Conservation (phyloP, 305 asterid species). For the Fraxinus latifolia region DNA sequence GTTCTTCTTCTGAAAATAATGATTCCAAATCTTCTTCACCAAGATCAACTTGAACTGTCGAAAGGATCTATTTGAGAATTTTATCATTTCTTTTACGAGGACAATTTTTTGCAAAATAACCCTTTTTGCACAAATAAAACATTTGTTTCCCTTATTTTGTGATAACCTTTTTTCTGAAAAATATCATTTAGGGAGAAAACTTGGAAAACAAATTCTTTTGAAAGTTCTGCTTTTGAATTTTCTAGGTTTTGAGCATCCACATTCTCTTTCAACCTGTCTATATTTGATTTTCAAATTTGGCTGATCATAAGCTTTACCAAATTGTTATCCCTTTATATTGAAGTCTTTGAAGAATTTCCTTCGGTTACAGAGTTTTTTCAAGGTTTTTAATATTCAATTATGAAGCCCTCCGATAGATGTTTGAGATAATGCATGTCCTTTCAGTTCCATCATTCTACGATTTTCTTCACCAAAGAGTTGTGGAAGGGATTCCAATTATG, state of each 20-base stretch:
- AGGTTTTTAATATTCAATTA: too few species aligned
- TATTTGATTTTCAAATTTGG: neutral
- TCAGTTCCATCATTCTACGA: too few species aligned
- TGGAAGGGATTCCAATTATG: neutral
- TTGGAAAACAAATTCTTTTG: neutral
- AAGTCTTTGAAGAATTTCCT: neutral
- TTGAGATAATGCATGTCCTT: too few species aligned
- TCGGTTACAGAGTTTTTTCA: too few species aligned
- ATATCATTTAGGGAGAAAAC: neutral
- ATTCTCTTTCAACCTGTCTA: neutral
- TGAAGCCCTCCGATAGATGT: too few species aligned
- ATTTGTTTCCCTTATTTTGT: neutral
- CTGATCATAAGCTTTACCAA: neutral
- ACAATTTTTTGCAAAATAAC: neutral
- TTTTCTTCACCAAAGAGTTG: neutral
- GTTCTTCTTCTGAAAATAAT: too few species aligned
- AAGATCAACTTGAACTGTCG: neutral
- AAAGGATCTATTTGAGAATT: neutral
- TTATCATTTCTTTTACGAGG: neutral
- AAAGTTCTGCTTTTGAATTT: neutral
- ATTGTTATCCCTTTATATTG: neutral
- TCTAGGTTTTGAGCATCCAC: neutral
- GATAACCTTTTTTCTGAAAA: neutral
- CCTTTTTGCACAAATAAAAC: neutral
- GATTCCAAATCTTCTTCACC: neutral